Percentiles rank a stretch among this genome's conserved stretches.
phyloP scores from a whole-genome alignment of 2,329 filamentous ascomycete genomes.

The Alternaria arborescens region DNA sequence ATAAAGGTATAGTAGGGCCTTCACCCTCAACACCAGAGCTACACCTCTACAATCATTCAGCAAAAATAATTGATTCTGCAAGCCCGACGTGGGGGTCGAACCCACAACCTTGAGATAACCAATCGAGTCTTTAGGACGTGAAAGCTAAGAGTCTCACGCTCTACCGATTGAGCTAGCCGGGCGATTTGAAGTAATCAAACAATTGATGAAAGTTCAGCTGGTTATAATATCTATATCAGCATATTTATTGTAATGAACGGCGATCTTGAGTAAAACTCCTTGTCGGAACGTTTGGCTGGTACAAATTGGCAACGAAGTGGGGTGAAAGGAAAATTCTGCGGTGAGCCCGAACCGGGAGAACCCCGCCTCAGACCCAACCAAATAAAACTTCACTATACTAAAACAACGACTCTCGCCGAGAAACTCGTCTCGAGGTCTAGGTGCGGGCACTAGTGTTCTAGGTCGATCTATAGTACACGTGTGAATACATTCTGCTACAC shows the following conservation, averaged over 20 bases:
- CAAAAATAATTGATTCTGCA: background rate
- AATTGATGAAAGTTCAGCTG: background rate
- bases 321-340: background rate
- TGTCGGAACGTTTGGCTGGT: background rate
- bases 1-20: background rate
- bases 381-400: background rate
- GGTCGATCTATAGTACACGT: background rate
- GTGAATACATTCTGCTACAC: background rate
- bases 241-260: too few relatives aligned
- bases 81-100: slow-evolving; percentile 13
- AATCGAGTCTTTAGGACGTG: slow-evolving; percentile 11
- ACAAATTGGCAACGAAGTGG: background rate
- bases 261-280: too few relatives aligned
- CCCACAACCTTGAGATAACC: slow-evolving; percentile 13
- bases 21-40: background rate
- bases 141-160: slow-evolving; percentile 52
- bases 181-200: slow-evolving; percentile 5
- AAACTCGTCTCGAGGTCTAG: too few relatives aligned
- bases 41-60: background rate
- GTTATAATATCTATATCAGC: rapidly evolving
- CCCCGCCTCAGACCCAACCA: background rate
- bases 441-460: background rate
- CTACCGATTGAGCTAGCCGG: slow-evolving; percentile 50
- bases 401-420: background rate
- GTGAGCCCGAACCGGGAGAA: background rate